phyloP scores from a whole-genome alignment of 192 early-diverging fungal species.

The Piromyces finnis region DNA sequence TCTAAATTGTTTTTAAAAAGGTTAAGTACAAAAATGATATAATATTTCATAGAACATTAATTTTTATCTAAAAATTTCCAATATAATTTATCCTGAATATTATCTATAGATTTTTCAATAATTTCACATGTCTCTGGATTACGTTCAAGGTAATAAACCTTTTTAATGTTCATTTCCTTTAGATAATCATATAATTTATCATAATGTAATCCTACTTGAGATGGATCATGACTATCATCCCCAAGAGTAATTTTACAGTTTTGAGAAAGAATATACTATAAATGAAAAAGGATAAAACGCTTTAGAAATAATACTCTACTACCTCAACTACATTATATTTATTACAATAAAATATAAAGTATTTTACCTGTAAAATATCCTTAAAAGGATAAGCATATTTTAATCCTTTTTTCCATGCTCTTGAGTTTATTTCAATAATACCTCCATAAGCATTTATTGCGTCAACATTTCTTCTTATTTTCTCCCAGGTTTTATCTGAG shows the following conservation, averaged over 20 bases:
- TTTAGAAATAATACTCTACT: not conserved
- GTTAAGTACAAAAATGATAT: no score
- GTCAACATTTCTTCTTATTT: conserved; percentile 61
- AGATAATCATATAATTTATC: conserved; percentile 51
- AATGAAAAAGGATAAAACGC: no score
- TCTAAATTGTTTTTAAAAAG: no score
- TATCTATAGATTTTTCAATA: not conserved
- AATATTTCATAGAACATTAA: no score
- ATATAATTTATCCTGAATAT: not conserved
- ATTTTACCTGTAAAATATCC: conserved; percentile 53
- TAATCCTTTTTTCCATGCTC: conserved; percentile 83
- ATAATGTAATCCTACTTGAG: conserved; percentile 77
- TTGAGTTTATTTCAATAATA: conserved; percentile 82
- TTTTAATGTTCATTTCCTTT: conserved; percentile 31
- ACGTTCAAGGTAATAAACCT: conserved; percentile 17
- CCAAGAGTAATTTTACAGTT: conserved; percentile 66
- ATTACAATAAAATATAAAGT: not conserved
- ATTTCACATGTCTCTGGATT: not conserved
- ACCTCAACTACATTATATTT: not conserved
- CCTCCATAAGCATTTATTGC: conserved; percentile 60
- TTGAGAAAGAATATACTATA: conserved; percentile 34
- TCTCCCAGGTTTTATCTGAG: conserved; percentile 22
- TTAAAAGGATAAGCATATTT: conserved; percentile 70
- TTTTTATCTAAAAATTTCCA: not conserved
- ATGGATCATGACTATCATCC: conserved; percentile 85